Percentiles rank a stretch among this genome's conserved stretches.
These are phyloP conservation scores for Pichia sp. DNA, from an alignment of 1,139 yeast species.

Conservation along the genomic window DNA sequence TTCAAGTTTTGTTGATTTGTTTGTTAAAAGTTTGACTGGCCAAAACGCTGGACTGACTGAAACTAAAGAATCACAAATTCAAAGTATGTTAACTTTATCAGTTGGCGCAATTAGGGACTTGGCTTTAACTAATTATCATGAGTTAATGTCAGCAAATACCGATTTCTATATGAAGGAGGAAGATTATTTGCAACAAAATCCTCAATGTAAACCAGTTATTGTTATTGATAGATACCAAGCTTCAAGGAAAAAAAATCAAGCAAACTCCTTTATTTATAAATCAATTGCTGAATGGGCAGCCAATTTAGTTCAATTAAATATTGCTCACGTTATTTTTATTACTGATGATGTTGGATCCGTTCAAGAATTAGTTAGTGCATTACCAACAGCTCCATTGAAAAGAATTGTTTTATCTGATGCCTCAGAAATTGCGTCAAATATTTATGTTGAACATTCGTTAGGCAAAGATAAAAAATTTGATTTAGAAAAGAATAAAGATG, in stretches of 20 bases:
- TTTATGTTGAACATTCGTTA: slow-evolving; percentile 63
- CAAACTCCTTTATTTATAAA: slow-evolving; percentile 64
- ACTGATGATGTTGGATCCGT: slow-evolving; percentile 81
- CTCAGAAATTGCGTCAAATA: slow-evolving; percentile 58
- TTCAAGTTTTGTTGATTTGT: slow-evolving; percentile 75
- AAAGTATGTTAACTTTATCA: slow-evolving; percentile 72
- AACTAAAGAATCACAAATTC: slow-evolving; percentile 73
- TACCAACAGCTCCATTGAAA: slow-evolving; percentile 86
- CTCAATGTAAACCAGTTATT: slow-evolving; percentile 81
- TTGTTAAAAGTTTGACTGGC: slow-evolving; percentile 86
- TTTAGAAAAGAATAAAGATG: slow-evolving; percentile 16
- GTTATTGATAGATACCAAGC: slow-evolving; percentile 70
- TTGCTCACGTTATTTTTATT: slow-evolving; percentile 84
- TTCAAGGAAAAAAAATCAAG: slow-evolving; percentile 45
- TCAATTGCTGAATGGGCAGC: slow-evolving; percentile 89
- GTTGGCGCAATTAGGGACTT: slow-evolving; percentile 66
- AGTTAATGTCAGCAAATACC: slow-evolving; percentile 29
- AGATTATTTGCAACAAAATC: slow-evolving; percentile 77
- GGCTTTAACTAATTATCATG: slow-evolving; percentile 43
- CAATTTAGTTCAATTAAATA: slow-evolving; percentile 61
- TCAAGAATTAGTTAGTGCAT: slow-evolving; percentile 57
- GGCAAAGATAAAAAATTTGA: slow-evolving; percentile 20
- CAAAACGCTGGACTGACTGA: slow-evolving; percentile 91
- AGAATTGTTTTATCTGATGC: slow-evolving; percentile 77
- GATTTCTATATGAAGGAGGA: slow-evolving; percentile 52